A percentile compares a stretch with the other conserved stretches of the same genome.
Evolutionary conservation across 176 grass and related monocot species (phyloP).

Genomic region (Carex kokanica): DNA sequence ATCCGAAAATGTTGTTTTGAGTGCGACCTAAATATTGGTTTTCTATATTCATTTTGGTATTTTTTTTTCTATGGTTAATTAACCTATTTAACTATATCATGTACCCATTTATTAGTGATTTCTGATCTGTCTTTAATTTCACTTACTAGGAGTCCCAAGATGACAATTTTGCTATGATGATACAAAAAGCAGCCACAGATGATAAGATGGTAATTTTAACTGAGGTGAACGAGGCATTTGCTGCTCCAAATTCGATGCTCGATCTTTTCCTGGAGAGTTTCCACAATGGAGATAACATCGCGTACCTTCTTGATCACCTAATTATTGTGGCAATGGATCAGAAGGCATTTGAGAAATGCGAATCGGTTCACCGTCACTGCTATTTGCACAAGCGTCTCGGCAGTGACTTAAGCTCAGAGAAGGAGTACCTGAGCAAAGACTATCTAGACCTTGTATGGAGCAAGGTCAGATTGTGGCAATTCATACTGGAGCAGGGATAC

Average conservation of each 20-base stretch:
- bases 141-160: background rate
- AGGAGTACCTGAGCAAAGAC: conserved; percentile 51
- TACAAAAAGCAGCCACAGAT: conserved; percentile 40
- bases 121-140: background rate
- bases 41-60: background rate
- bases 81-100: background rate
- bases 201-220: conserved; percentile 78
- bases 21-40: background rate
- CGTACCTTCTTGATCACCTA: conserved; percentile 46
- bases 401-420: conserved; percentile 58
- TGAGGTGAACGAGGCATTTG: conserved; percentile 60
- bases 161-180: background rate
- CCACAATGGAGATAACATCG: conserved; percentile 49
- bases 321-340: conserved; percentile 78
- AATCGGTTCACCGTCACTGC: conserved; percentile 52
- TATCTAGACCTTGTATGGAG: conserved; percentile 77
- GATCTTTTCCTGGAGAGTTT: conserved; percentile 87
- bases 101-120: background rate
- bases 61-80: background rate
- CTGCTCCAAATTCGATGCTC: conserved; percentile 50
- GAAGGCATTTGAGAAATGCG: conserved; percentile 48
- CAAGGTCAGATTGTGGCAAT: conserved; percentile 59
- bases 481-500: conserved; percentile 68
- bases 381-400: conserved; percentile 42
- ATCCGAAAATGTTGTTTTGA: background rate